phyloP scores from a whole-genome alignment of 2,329 filamentous ascomycete genomes.

The Zymoseptoria brevis region DNA sequence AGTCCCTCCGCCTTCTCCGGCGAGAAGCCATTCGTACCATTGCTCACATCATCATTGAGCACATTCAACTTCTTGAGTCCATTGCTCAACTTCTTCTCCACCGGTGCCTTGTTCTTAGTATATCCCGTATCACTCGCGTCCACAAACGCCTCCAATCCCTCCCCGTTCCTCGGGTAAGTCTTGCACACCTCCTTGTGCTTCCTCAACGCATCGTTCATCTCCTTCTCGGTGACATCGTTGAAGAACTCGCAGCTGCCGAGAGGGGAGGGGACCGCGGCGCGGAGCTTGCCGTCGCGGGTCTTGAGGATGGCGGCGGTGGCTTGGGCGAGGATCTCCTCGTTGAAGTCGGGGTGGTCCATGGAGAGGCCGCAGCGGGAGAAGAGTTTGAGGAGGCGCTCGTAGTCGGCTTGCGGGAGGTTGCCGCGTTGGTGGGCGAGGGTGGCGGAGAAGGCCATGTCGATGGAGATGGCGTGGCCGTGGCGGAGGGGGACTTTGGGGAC shows the following conservation, averaged over 20 bases:
- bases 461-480: constrained; percentile 66
- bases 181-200: constrained; percentile 58
- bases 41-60: constrained; percentile 29
- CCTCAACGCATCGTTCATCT: constrained; percentile 53
- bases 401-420: constrained; percentile 52
- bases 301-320: constrained; percentile 62
- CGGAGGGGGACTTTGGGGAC: constrained; percentile 60
- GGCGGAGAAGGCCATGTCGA: constrained; percentile 68
- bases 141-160: constrained; percentile 61
- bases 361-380: constrained; percentile 64
- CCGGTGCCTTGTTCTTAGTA: constrained; percentile 39
- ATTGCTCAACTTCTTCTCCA: constrained; percentile 26
- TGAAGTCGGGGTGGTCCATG: constrained; percentile 63
- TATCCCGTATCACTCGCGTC: constrained; percentile 62
- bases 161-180: constrained; percentile 55
- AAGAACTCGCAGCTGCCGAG: constrained; percentile 60
- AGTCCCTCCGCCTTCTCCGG: constrained; percentile 8
- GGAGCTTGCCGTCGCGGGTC: constrained; percentile 60
- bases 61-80: constrained; percentile 26
- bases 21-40: constrained; percentile 8
- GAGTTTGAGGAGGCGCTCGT: constrained; percentile 54
- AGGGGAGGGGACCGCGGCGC: constrained; percentile 60
- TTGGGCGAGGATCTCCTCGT: constrained; percentile 56
- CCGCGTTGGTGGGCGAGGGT: constrained; percentile 59
- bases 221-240: constrained; percentile 56